Base-by-base conservation (phyloP, 768 basidiomycete genomes). In the Infundibulicybe gibba region DNA sequence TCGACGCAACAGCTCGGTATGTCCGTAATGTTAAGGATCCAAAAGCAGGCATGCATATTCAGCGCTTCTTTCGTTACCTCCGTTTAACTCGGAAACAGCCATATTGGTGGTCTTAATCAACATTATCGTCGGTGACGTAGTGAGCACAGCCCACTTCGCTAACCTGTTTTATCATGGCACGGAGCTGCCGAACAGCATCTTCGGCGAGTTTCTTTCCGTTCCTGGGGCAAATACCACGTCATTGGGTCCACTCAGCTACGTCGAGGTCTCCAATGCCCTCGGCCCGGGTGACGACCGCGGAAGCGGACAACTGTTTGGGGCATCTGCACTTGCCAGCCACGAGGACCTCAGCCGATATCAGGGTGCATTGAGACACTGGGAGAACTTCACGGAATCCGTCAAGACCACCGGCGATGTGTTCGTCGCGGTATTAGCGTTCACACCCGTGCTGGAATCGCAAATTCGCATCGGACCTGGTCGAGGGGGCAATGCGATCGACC, bases 151-250 rank as follows among this genome's bases (percentile, higher is more conserved):
- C 33, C 63, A 69, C 45, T 52, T 63, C 9, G 42, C 63, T 32
- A 56, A 54, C 11, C 57, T 64, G 32, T 71, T 70, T 50, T 72
- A 72, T 54, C 62, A 63, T 41, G 71, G 71, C 11, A 51, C 65
- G 1, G 55, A 57, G 1, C 62, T 68, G 11, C 68, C 69, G 3
- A 40, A 48, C 6, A 52, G 55, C 11, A 62, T 67, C 16, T 74
- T 69, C 49, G 64, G 64, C 3, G 67, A 71, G 34, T 69, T 74
- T 50, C 58, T 72, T 19, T 54, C 65, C n/a, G 64, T 74, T 30
- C 69, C 71, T 6, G 25, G 25, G 25, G 46, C 63, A 0, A 51
- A 57, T 16, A 49, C 46, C 12, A 55, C 55, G 9, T 44, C 58
- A 16, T 49, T 70, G 2, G 57, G 59, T 1, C 59, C 68, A 11